Conservation (phyloP, 208 protist genomes). For the Acanthamoeba castellanii region DNA sequence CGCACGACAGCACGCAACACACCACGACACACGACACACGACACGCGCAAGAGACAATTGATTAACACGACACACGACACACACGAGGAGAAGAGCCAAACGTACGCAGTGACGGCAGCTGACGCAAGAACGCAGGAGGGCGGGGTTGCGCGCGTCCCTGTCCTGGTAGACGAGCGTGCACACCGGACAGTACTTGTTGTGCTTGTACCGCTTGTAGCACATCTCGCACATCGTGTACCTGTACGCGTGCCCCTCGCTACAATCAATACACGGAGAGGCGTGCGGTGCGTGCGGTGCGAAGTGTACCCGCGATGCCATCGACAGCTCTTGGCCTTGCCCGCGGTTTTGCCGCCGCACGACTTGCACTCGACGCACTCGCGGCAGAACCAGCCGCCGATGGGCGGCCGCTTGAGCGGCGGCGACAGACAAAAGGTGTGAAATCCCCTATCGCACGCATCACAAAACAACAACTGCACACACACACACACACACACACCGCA, state of each 20-base stretch:
- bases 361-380: slow-evolving; percentile 57
- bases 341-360: slow-evolving; percentile 17
- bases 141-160: not conserved
- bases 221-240: slow-evolving; percentile 56
- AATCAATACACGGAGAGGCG: not conserved
- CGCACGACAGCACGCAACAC: too few species aligned
- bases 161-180: slow-evolving; percentile 26
- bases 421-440: slow-evolving; percentile 68
- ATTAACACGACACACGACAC: not conserved
- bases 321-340: slow-evolving; percentile 24
- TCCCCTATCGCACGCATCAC: slow-evolving; percentile 58
- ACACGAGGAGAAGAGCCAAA: not conserved
- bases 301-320: slow-evolving; percentile 9
- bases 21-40: not conserved
- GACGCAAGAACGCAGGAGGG: not conserved
- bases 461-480: slow-evolving; percentile 33
- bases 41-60: not conserved
- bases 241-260: not conserved
- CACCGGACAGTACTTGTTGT: slow-evolving; percentile 49
- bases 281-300: not conserved
- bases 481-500: not conserved
- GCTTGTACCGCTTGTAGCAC: slow-evolving; percentile 54
- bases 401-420: slow-evolving; percentile 50
- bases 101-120: slow-evolving; percentile 27
- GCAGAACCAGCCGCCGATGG: slow-evolving; percentile 64